Conservation (phyloP, 495 filamentous ascomycete genomes). For the Aspergillus ellipticus region DNA sequence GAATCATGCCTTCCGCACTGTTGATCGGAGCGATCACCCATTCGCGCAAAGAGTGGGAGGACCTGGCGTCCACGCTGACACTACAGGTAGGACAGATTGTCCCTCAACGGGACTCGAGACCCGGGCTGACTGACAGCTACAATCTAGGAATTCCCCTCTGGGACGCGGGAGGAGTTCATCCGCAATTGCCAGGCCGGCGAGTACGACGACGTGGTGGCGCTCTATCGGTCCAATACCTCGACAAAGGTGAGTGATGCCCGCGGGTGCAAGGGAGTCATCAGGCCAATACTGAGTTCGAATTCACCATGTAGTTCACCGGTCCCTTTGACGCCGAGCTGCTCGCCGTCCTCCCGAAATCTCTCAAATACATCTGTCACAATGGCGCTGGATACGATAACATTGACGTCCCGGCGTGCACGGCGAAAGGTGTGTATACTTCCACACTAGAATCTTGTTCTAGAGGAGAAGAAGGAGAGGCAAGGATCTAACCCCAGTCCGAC, state of each 20-base stretch:
- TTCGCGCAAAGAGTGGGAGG: constrained; percentile 55
- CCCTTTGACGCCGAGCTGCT: constrained; percentile 59
- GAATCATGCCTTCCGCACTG: constrained; percentile 41
- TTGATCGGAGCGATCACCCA: constrained; percentile 55
- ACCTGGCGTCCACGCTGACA: constrained; percentile 45
- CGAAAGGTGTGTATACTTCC: no score
- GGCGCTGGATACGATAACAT: constrained; percentile 85
- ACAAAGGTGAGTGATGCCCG: no score
- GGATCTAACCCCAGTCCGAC: not conserved
- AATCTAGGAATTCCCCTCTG: constrained; percentile 51
- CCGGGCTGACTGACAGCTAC: not conserved
- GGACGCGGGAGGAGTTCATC: constrained; percentile 51
- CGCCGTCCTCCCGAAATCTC: constrained; percentile 54
- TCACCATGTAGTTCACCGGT: constrained; percentile 47
- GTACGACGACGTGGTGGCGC: constrained; percentile 54
- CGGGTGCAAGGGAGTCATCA: not conserved
- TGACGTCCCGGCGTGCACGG: constrained; percentile 65
- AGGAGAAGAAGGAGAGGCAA: no score
- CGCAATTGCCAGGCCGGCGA: constrained; percentile 48
- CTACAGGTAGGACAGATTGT: constrained; percentile 49
- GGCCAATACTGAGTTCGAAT: not conserved
- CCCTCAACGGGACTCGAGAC: not conserved
- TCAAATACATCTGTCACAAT: constrained; percentile 81
- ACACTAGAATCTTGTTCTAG: no score
- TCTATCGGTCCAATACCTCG: constrained; percentile 59